phyloP scores from a whole-genome alignment of 257 asterid genomes.

The Solanum pinnatisectum region DNA sequence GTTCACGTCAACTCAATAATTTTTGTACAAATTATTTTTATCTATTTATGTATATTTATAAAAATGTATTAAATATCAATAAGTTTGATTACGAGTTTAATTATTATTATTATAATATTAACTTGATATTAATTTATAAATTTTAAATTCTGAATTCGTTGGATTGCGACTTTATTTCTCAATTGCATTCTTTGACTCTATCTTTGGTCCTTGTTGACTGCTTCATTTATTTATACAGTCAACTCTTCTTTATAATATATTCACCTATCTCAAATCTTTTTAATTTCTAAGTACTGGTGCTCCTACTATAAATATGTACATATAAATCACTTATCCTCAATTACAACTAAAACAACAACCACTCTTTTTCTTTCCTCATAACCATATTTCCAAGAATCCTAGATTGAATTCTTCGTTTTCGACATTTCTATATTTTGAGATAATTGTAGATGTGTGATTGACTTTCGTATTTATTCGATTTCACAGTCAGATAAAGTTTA shows the following conservation, averaged over 20 bases:
- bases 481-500: neutral
- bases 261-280: neutral
- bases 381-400: neutral
- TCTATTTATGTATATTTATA: neutral
- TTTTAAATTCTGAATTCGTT: neutral
- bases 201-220: neutral
- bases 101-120: neutral
- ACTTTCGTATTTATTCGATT: fast-evolving
- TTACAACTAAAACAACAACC: neutral
- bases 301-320: neutral
- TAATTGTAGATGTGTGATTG: neutral
- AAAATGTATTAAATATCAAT: neutral
- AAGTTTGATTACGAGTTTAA: neutral
- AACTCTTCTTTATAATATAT: neutral
- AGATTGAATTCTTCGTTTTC: neutral
- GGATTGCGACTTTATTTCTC: neutral
- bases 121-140: neutral
- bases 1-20: neutral
- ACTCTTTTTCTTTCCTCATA: neutral
- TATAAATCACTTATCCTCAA: neutral
- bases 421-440: neutral
- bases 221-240: neutral
- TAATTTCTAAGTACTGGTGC: neutral
- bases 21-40: fast-evolving
- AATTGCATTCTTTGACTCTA: neutral